Conservation (phyloP, 2,329 filamentous ascomycete genomes). For the Talaromyces sp. region DNA sequence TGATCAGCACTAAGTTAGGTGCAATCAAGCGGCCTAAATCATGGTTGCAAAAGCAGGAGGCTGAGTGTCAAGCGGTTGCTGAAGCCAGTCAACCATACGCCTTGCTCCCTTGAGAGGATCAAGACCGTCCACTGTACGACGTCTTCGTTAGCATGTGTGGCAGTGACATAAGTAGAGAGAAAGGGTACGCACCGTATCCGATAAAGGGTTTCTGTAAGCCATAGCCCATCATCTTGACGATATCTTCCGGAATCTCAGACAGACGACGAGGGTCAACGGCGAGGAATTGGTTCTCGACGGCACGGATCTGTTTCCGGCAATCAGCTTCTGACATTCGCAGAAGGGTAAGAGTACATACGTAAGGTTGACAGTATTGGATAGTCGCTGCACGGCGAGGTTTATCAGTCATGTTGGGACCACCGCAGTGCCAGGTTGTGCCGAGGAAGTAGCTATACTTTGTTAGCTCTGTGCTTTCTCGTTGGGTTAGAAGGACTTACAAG, state of each 20-base stretch:
- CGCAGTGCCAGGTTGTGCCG: constrained; percentile 41
- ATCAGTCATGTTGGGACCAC: constrained; percentile 36
- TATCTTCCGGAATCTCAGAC: constrained; percentile 29
- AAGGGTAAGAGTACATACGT: constrained; percentile 18
- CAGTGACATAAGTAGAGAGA: background rate
- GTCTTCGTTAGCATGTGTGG: background rate
- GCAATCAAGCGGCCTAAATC: background rate
- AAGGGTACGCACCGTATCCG: constrained; percentile 29
- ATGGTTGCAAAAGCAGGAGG: constrained; percentile 28
- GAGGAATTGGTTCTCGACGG: constrained; percentile 35
- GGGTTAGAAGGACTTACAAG: constrained; percentile 25
- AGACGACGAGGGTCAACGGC: constrained; percentile 35
- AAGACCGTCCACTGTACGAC: constrained; percentile 28
- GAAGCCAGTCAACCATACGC: constrained; percentile 33
- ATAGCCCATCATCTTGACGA: constrained; percentile 39
- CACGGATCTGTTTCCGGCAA: constrained; percentile 27
- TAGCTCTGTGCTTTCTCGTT: background rate
- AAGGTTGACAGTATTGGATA: constrained; percentile 46
- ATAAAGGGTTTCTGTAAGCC: constrained; percentile 33
- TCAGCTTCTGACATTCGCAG: background rate
- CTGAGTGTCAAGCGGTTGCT: constrained; percentile 28
- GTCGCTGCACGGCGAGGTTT: constrained; percentile 37
- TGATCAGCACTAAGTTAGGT: no score
- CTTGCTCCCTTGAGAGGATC: constrained; percentile 29
- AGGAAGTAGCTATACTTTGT: constrained; percentile 26